A percentile compares a stretch with the other conserved stretches of the same genome.
Evolutionary conservation across 345 rosid genomes (phyloP).

Genomic region (Dovyalis caffra): DNA sequence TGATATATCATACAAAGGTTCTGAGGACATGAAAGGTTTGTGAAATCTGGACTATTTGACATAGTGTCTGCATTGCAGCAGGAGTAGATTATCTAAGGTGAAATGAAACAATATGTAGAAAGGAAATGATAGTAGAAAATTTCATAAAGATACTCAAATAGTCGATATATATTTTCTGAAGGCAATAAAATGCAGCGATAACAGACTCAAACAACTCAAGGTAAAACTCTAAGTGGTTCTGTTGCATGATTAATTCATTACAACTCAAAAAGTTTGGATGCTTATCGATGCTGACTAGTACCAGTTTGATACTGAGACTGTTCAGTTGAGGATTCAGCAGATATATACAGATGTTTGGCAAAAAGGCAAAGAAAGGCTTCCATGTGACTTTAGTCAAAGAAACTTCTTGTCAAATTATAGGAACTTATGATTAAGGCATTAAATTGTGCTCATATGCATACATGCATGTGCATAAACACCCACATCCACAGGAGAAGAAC

Average conservation of each 20-base stretch:
- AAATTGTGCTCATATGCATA: neutral
- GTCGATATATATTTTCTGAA: neutral
- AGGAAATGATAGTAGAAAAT: neutral
- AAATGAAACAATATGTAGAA: neutral
- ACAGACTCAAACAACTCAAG: neutral
- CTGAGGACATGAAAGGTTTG: neutral
- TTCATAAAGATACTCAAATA: neutral
- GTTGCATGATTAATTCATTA: neutral
- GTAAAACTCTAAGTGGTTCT: neutral
- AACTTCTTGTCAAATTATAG: neutral
- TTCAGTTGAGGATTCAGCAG: neutral
- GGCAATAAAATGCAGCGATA: neutral
- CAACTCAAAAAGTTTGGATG: neutral
- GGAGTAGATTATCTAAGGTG: neutral
- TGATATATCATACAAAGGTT: slow-evolving; percentile 7
- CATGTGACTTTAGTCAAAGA: neutral
- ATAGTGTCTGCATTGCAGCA: neutral
- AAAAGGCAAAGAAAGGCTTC: neutral
- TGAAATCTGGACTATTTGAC: neutral
- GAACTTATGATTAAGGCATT: neutral
- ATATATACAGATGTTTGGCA: neutral
- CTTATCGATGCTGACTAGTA: neutral
- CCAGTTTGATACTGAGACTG: neutral
- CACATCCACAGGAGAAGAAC: neutral
- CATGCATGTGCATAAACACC: neutral